Evolutionary conservation across 2,329 filamentous ascomycete species (phyloP), one percentile per base, ranked within the genome.

Genomic region (Cladosporium phlei): DNA sequence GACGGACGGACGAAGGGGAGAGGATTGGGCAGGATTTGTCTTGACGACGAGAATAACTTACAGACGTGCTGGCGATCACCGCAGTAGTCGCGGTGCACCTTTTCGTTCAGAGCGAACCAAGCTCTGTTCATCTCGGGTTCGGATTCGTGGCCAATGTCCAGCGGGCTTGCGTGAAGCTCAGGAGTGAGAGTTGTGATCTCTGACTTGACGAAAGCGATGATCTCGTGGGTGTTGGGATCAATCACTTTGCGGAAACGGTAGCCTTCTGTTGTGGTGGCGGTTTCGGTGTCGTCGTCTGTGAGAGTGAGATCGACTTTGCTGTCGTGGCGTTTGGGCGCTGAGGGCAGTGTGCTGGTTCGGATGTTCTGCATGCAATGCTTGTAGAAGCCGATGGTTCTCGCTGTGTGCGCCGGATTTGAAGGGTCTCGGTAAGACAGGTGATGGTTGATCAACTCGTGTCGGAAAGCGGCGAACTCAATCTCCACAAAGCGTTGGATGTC

Each of bases 391-490:
- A 59, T 47, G 2, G 59, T 52, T 37, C 60, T 54, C 44, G 59
- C 50, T 42, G 57, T 53, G 34, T 64, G 59, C 22, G 48, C 50
- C 2, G 59, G 55, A 24, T 63, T 52, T 10, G 52, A 48, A 22
- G 53, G 47, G 30, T 63, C 58, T 27, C 61, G 53, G 49, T 58
- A 64, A 2, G 61, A 64, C 12, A 64, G 56, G 20, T 59, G 52
- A 24, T 64, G 61, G 38, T 63, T 63, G 20, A 55, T 59, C 20
- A 55, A 53, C 47, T 64, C 61, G 21, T 63, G 47, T 38, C 55
- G 56, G 38, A 63, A 64, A 12, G 61, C 61, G 38, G 67, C 63
- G 51, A 73, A 73, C 50, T 72, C 68, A 35, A 71, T 70, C 50
- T 71, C 63, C 7, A 63, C 60, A 12, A 64, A 55, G 22, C 54